Conservation (phyloP, 2,329 filamentous ascomycete species). For the Fusarium napiforme region DNA sequence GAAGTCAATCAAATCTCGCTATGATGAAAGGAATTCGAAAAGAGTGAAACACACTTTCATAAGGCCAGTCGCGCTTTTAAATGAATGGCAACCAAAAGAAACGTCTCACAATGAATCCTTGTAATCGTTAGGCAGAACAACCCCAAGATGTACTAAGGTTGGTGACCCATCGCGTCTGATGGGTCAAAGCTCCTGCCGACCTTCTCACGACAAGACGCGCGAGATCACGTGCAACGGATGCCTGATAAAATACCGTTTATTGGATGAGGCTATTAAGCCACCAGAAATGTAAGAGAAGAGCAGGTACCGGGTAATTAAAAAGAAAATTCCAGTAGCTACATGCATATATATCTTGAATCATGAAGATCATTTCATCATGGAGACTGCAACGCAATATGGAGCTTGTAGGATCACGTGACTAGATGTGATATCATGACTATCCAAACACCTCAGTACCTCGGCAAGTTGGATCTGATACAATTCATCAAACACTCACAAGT, state of each 20-base stretch:
- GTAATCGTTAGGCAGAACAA: conserved; percentile 43
- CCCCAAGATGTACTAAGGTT: not conserved
- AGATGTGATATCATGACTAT: conserved; percentile 43
- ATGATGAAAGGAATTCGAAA: not conserved
- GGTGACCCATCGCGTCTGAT: not conserved
- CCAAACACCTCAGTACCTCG: conserved; percentile 11
- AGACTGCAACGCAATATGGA: not conserved
- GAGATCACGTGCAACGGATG: not conserved
- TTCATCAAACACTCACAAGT: conserved; percentile 8
- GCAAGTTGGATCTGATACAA: conserved; percentile 19
- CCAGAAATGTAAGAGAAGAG: not conserved
- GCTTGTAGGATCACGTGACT: conserved; percentile 46
- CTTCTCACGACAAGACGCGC: not conserved
- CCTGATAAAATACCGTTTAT: not conserved
- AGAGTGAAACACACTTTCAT: not conserved
- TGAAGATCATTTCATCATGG: not conserved
- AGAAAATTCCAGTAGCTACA: not conserved
- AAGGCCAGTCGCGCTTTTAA: conserved; percentile 18
- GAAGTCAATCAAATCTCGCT: not conserved
- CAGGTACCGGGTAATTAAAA: not conserved
- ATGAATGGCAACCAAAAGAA: conserved; percentile 11
- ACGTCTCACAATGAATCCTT: conserved; percentile 36
- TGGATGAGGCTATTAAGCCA: not conserved
- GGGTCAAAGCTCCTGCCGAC: not conserved
- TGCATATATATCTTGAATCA: not conserved